Evolutionary conservation across 768 basidiomycete genomes (phyloP).

Genomic region (Boletus vinaceobasis): DNA sequence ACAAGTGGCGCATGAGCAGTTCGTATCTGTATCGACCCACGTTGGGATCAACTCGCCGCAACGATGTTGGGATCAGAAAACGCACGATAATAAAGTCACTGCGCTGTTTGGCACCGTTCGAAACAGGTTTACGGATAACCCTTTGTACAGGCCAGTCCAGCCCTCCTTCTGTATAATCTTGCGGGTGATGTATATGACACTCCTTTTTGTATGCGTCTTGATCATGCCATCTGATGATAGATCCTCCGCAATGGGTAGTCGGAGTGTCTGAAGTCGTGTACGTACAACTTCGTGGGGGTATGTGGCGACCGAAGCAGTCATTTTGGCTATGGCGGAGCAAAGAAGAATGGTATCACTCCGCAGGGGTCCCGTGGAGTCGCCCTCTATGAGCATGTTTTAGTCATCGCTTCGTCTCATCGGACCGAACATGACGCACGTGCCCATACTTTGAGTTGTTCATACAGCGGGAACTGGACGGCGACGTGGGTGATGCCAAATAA

Average conservation of each 20-base stretch:
- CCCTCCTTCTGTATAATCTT: constrained; percentile 80
- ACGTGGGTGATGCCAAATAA: constrained; percentile 92
- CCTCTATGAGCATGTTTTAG: constrained; percentile 19
- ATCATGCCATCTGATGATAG: constrained; percentile 61
- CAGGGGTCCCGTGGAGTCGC: constrained; percentile 29
- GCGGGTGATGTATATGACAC: constrained; percentile 69
- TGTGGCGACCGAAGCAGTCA: constrained; percentile 92
- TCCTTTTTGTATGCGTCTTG: constrained; percentile 51
- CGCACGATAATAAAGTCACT: constrained; percentile 75
- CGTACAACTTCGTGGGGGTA: constrained; percentile 99
- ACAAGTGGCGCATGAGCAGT: constrained; percentile 33
- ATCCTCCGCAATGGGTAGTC: constrained; percentile 58
- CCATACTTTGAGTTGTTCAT: constrained; percentile 86
- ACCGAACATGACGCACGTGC: constrained; percentile 59
- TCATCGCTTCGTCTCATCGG: neutral
- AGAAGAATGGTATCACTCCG: constrained; percentile 61
- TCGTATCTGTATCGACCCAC: constrained; percentile 24
- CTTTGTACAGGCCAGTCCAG: constrained; percentile 87
- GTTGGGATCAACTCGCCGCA: neutral
- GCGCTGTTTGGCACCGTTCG: constrained; percentile 96
- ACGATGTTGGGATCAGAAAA: constrained; percentile 3
- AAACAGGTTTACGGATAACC: constrained; percentile 89
- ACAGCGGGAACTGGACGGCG: constrained; percentile 95
- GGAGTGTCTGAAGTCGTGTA: constrained; percentile 92
- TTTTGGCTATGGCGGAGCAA: constrained; percentile 92